These are phyloP conservation scores for Amylocystis lapponica DNA, from an alignment of 768 basidiomycete species.

Conservation along the genomic window DNA sequence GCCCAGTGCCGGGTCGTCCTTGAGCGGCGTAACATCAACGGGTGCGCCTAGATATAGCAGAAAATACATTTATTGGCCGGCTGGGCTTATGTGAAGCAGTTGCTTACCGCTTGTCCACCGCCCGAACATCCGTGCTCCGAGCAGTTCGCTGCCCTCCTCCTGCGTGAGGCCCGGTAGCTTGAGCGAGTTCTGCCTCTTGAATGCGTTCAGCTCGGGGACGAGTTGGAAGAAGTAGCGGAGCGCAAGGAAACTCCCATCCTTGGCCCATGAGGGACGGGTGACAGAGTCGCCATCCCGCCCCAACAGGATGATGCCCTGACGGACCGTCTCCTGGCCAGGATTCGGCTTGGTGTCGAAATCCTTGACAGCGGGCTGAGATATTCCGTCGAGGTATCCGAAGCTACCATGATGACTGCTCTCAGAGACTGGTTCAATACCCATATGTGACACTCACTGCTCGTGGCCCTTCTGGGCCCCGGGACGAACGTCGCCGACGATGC, in stretches of 20 bases:
- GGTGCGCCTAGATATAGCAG: conserved; percentile 26
- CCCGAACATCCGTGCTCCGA: conserved; percentile 29
- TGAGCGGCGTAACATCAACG: conserved; percentile 19
- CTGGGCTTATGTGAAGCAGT: no score
- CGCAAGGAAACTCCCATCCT: conserved; percentile 26
- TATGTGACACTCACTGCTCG: conserved; percentile 19
- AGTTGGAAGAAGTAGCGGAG: conserved; percentile 28
- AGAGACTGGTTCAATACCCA: background rate
- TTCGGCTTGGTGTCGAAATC: conserved; percentile 19
- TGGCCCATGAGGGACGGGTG: conserved; percentile 27
- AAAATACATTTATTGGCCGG: background rate
- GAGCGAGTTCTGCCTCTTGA: conserved; percentile 19
- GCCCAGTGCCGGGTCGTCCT: conserved; percentile 22
- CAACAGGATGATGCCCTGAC: conserved; percentile 23
- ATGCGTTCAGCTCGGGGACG: conserved; percentile 31
- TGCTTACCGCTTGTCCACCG: conserved; percentile 28
- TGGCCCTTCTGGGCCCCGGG: conserved; percentile 21
- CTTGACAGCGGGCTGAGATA: conserved; percentile 24
- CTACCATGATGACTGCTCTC: background rate
- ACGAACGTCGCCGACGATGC: conserved; percentile 30
- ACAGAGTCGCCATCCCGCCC: conserved; percentile 13
- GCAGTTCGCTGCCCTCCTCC: conserved; percentile 19
- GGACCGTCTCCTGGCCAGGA: conserved; percentile 20
- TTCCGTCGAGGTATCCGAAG: conserved; percentile 27
- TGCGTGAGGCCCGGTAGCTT: conserved; percentile 14